Evolutionary conservation across 2,329 filamentous ascomycete species (phyloP).

Genomic region (Huntiella abstrusa): DNA sequence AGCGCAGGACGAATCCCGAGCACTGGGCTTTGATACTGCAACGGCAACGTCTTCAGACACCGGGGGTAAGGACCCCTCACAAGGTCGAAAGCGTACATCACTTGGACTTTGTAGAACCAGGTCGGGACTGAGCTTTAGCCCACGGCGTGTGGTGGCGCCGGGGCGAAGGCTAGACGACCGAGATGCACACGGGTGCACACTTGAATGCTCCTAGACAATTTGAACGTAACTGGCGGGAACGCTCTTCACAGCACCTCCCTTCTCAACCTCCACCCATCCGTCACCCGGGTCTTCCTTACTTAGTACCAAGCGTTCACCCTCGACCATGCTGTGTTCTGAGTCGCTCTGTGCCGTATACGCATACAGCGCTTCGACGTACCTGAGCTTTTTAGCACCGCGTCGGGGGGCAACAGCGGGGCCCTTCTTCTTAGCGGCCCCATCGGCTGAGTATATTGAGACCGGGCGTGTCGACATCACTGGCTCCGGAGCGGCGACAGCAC

Average conservation of each 20-base stretch:
- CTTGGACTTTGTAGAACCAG: conserved; percentile 7
- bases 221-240: conserved; percentile 91
- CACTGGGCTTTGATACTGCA: too few relatives aligned
- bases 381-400: conserved; percentile 80
- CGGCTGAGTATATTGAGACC: conserved; percentile 52
- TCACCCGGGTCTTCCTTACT: conserved; percentile 77
- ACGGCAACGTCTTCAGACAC: too few relatives aligned
- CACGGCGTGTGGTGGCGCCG: background rate
- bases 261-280: conserved; percentile 94
- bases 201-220: conserved; percentile 33
- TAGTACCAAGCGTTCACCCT: conserved; percentile 82
- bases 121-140: conserved; percentile 2
- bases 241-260: conserved; percentile 66
- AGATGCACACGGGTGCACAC: conserved; percentile 4
- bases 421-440: conserved; percentile 50
- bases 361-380: conserved; percentile 84
- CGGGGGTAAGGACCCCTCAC: background rate
- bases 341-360: conserved; percentile 77
- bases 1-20: too few relatives aligned
- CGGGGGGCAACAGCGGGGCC: conserved; percentile 81
- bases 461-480: conserved; percentile 41
- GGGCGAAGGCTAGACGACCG: conserved; percentile 1
- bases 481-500: conserved; percentile 25
- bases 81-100: background rate
- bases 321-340: conserved; percentile 71